Percentiles rank a stretch among this genome's conserved stretches.
Conservation (phyloP, 1,139 yeast genomes). For the Zygoascus hellenicus region DNA sequence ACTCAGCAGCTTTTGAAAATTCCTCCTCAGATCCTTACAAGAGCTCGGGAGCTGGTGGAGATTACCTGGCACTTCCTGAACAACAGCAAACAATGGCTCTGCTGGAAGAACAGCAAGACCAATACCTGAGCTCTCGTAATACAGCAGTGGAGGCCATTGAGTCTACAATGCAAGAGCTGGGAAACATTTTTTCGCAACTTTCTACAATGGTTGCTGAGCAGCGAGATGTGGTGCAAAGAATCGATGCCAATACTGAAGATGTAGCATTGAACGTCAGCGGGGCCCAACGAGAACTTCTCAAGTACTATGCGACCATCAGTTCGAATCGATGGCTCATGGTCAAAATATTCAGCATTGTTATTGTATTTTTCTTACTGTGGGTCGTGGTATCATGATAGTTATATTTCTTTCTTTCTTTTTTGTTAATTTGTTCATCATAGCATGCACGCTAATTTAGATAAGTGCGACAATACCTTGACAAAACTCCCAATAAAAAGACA, state of each 20-base stretch:
- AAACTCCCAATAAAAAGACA: slow-evolving; percentile 2
- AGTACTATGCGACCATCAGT: slow-evolving; percentile 81
- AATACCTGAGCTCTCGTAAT: slow-evolving; percentile 76
- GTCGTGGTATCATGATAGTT: slow-evolving; percentile 7
- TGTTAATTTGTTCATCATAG: no score
- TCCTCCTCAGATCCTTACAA: slow-evolving; percentile 5
- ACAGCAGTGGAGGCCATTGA: slow-evolving; percentile 94
- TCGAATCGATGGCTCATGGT: slow-evolving; percentile 90
- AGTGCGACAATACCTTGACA: neutral
- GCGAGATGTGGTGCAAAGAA: slow-evolving; percentile 91
- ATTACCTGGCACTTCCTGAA: slow-evolving; percentile 53
- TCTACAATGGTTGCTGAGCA: slow-evolving; percentile 98
- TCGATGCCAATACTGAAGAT: slow-evolving; percentile 93
- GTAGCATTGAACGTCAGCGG: slow-evolving; percentile 83
- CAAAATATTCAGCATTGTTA: slow-evolving; percentile 81
- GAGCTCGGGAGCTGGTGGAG: slow-evolving; percentile 15
- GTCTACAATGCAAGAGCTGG: slow-evolving; percentile 92
- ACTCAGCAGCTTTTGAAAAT: slow-evolving; percentile 20
- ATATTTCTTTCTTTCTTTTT: no score
- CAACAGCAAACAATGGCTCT: slow-evolving; percentile 65
- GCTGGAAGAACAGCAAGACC: slow-evolving; percentile 60
- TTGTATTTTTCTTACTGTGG: slow-evolving; percentile 35
- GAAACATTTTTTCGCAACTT: slow-evolving; percentile 86
- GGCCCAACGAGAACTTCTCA: slow-evolving; percentile 88
- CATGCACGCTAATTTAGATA: slow-evolving; percentile 1